phyloP scores from a whole-genome alignment of 2,329 filamentous ascomycete genomes.

The Pseudocercospora ulei region DNA sequence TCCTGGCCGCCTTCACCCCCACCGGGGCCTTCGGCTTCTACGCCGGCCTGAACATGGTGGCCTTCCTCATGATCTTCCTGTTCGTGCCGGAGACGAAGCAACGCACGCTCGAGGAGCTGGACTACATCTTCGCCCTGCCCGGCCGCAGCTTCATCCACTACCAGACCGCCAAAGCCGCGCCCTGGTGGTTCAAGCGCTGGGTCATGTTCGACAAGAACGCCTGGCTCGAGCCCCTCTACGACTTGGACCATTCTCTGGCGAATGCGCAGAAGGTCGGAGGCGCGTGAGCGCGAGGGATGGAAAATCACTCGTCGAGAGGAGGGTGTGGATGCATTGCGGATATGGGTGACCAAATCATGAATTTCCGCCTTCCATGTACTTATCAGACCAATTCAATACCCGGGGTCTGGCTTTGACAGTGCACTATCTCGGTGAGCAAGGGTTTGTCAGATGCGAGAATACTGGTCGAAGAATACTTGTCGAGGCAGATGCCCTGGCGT shows the following conservation, averaged over 20 bases:
- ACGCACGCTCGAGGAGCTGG: slow-evolving; percentile 42
- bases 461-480: no score
- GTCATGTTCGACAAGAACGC: slow-evolving; percentile 16
- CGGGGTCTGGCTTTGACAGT: no score
- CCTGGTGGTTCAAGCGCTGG: slow-evolving; percentile 40
- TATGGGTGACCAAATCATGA: no score
- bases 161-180: slow-evolving; percentile 35
- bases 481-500: no score
- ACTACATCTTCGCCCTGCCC: slow-evolving; percentile 46
- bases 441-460: no score
- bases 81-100: slow-evolving; percentile 47
- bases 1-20: slow-evolving; percentile 42
- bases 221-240: slow-evolving; percentile 19
- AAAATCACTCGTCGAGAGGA: no score
- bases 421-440: no score
- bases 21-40: slow-evolving; percentile 52
- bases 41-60: slow-evolving; percentile 47
- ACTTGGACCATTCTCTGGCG: slow-evolving; percentile 16
- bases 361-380: no score
- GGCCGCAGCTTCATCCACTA: slow-evolving; percentile 34
- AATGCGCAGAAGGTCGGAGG: slow-evolving; percentile 15
- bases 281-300: slow-evolving; percentile 5
- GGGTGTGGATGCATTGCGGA: slow-evolving; percentile 1
- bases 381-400: no score
- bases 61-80: slow-evolving; percentile 44